phyloP scores from a whole-genome alignment of 108 stramenopile genomes.

The Schizochytrium sp. region DNA sequence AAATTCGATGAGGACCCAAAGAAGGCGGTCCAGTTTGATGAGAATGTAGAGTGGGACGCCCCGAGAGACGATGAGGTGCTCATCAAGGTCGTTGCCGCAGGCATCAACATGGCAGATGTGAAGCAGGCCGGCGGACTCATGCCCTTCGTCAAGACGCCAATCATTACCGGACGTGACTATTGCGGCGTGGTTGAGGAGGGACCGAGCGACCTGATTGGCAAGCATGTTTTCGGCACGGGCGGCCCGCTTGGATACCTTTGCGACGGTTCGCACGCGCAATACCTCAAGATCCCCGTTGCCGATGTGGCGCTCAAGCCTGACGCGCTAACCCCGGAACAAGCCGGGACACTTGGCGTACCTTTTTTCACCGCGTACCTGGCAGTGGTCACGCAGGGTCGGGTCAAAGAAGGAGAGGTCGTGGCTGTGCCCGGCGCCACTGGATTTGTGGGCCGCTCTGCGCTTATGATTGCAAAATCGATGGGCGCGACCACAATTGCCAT shows the following conservation, averaged over 20 bases:
- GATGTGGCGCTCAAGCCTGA: neutral
- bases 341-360: neutral
- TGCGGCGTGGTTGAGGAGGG: neutral
- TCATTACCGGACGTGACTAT: neutral
- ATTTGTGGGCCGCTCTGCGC: neutral
- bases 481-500: neutral
- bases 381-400: neutral
- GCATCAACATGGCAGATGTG: neutral
- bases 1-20: neutral
- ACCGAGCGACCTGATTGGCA: neutral
- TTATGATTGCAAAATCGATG: neutral
- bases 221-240: neutral
- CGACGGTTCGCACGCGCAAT: neutral
- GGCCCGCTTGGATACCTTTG: neutral
- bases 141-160: neutral
- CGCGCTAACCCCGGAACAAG: neutral
- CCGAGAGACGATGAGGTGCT: neutral
- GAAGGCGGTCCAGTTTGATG: neutral
- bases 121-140: neutral
- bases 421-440: neutral
- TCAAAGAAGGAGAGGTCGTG: neutral
- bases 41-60: neutral
- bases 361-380: neutral
- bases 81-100: neutral
- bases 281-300: neutral